Evolutionary conservation across 306 rosid species (phyloP), one percentile per base, ranked within the genome.

Genomic region (Ormosia semicastrata): DNA sequence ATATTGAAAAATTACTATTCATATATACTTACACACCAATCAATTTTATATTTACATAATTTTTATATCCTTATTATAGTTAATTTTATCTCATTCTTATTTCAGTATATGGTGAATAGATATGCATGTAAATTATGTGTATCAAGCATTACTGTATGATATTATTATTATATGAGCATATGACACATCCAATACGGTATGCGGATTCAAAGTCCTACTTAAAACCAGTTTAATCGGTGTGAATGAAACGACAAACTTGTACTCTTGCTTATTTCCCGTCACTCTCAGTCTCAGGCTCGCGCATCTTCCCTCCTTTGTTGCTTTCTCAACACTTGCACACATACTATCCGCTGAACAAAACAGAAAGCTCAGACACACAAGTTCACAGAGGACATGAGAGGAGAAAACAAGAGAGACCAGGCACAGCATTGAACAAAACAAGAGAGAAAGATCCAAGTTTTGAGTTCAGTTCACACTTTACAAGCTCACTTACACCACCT

Each of bases 161-260:
- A 24, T 24, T 24, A 24, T 24, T 24, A 24, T 24, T 24, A 24
- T 24, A 24, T 24, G 24, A 24, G 24, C 24, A 24, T 24, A 73
- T 15, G 54, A 71, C 66, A 71, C 37, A 62, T 40, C 43, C 52
- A 65, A 58, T 77, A 53, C 65, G 29, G 54, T 64, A 1, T 7
- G 64, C 89, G 89, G 89, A 86, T 83, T 43, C 87, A 71, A 80
- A 46, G 9, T 32, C 7, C 2, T 8, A 40, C 13, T 86, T 86
- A 15, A 86, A 86, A 63, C 52, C 74, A 67, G 18, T 86, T 83
- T 40, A 82, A 67, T 78, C 5, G 5, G 3, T 1, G 11, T 5
- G 13, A 12, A 8, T 36, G 11, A 76, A 46, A 70, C 79, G 86
- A 79, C 89, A 83, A 75, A 8, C 59, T 77, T 29, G 78, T 40